A percentile compares a stretch with the other conserved stretches of the same genome.
Conservation (phyloP, 306 rosid genomes). For the Prinsepia uniflora region DNA sequence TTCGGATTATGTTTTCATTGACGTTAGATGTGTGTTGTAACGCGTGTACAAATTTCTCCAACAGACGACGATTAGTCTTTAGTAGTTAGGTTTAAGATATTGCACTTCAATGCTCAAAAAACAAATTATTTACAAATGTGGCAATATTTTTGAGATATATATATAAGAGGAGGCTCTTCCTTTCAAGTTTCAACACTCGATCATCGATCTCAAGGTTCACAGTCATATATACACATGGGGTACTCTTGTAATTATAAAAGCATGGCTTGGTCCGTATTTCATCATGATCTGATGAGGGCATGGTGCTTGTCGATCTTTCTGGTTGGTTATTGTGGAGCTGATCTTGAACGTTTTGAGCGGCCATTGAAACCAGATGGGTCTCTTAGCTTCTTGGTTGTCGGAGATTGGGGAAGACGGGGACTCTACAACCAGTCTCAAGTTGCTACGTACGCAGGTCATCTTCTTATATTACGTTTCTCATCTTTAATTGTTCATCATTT, state of each 20-base stretch:
- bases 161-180: not conserved
- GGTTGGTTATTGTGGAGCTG: slow-evolving; percentile 5
- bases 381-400: slow-evolving; percentile 52
- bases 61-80: no score
- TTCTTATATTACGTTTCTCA: not conserved
- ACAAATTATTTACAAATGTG: no score
- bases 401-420: slow-evolving; percentile 78
- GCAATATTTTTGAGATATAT: not conserved
- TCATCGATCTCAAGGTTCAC: no score
- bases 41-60: no score
- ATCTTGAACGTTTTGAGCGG: slow-evolving; percentile 28
- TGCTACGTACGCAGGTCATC: slow-evolving; percentile 42
- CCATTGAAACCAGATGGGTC: slow-evolving; percentile 38
- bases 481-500: not conserved
- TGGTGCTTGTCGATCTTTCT: slow-evolving; percentile 5
- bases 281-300: not conserved
- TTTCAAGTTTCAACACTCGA: no score
- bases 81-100: no score
- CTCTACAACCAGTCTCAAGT: slow-evolving; percentile 58
- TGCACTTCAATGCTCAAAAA: no score
- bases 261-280: not conserved
- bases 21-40: no score
- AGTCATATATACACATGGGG: not conserved
- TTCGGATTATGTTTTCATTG: no score
- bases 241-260: not conserved